Conservation (phyloP, 768 basidiomycete species). For the Trametes sanguinea region DNA sequence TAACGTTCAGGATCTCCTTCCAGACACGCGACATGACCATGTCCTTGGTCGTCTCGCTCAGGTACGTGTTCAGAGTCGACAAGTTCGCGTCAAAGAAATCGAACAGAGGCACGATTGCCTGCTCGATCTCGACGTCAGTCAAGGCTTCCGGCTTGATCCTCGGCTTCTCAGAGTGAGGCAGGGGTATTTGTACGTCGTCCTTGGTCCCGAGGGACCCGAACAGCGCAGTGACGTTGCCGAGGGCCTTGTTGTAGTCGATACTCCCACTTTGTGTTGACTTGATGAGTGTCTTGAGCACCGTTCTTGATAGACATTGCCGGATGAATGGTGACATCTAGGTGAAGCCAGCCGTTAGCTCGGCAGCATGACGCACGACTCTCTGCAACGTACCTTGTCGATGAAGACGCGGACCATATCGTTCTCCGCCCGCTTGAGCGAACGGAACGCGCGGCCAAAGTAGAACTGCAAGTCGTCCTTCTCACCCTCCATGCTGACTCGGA, state of each 20-base stretch:
- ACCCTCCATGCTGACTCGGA: constrained; percentile 96
- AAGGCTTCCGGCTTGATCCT: constrained; percentile 78
- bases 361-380: constrained; percentile 14
- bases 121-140: constrained; percentile 92
- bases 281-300: constrained; percentile 73
- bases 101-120: constrained; percentile 87
- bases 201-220: constrained; percentile 72
- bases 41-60: constrained; percentile 83
- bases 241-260: constrained; percentile 87
- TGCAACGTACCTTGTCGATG: constrained; percentile 81
- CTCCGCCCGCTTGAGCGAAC: constrained; percentile 89
- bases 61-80: constrained; percentile 84
- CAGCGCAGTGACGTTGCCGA: constrained; percentile 79
- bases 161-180: constrained; percentile 74
- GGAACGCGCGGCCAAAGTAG: constrained; percentile 95
- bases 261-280: constrained; percentile 53
- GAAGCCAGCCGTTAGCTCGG: neutral
- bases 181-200: constrained; percentile 75
- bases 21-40: constrained; percentile 92
- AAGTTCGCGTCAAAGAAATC: constrained; percentile 97
- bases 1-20: constrained; percentile 89
- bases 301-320: constrained; percentile 79
- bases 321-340: constrained; percentile 91
- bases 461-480: constrained; percentile 98
- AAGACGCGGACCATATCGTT: constrained; percentile 95